These are phyloP conservation scores for Vigna angularis DNA, from an alignment of 306 rosid species.

Conservation along the genomic window DNA sequence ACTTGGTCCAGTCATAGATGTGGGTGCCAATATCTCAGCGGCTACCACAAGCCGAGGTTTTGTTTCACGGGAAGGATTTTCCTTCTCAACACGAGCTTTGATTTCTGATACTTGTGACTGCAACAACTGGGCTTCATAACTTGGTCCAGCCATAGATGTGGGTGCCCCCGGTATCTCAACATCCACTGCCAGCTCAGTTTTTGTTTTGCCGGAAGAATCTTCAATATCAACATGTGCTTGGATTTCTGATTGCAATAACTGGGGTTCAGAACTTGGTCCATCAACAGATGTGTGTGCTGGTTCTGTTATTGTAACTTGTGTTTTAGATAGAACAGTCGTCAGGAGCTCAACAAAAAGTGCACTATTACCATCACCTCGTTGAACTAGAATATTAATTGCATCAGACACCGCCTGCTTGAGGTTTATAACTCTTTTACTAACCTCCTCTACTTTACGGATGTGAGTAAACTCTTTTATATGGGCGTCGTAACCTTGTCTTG, in stretches of 20 bases:
- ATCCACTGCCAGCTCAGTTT: not conserved
- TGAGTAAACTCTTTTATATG: conserved; percentile 75
- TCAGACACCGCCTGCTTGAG: too few species aligned
- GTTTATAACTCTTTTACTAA: too few species aligned
- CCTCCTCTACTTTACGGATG: not conserved
- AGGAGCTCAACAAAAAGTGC: conserved; percentile 72
- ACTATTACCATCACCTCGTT: conserved; percentile 57
- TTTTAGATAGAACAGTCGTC: conserved; percentile 59
- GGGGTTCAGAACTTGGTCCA: conserved; percentile 38
- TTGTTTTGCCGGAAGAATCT: conserved; percentile 24
- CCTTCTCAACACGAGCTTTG: conserved; percentile 14
- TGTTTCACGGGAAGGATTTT: conserved; percentile 24
- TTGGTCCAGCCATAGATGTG: conserved; percentile 31
- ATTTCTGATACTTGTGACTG: conserved; percentile 35
- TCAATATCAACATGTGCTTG: conserved; percentile 8
- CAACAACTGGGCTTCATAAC: conserved; percentile 34
- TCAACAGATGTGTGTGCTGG: conserved; percentile 14
- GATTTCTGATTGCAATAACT: conserved; percentile 28
- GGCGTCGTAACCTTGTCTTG: conserved; percentile 60
- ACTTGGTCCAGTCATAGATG: conserved; percentile 36
- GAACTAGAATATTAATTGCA: conserved; percentile 50
- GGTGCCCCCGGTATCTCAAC: not conserved
- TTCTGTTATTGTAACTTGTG: conserved; percentile 30
- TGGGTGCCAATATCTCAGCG: conserved; percentile 28
- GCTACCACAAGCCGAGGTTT: not conserved